Evolutionary conservation across 192 early-diverging fungal species (phyloP).

Genomic region (Dissophora ornata): DNA sequence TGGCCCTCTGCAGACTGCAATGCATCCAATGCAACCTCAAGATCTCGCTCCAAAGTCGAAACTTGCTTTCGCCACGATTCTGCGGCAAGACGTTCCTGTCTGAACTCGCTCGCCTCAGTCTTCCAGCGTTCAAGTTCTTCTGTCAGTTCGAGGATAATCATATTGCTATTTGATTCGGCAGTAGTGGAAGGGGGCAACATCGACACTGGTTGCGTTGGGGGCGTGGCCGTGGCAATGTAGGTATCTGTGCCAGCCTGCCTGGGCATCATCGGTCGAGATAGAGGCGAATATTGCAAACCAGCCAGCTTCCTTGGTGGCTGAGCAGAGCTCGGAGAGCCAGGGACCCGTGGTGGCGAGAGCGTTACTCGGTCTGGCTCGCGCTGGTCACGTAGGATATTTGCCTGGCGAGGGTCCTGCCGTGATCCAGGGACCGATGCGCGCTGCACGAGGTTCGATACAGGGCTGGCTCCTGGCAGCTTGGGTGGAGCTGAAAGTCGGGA

Average conservation of each 20-base stretch:
- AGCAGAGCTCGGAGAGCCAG: slow-evolving; percentile 12
- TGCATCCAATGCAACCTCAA: slow-evolving; percentile 40
- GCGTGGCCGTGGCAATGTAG: slow-evolving; percentile 4
- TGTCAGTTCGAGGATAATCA: slow-evolving; percentile 14
- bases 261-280: slow-evolving; percentile 1
- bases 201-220: not conserved
- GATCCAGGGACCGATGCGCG: slow-evolving; percentile 2
- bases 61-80: slow-evolving; percentile 38
- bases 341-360: slow-evolving; percentile 3
- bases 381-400: not conserved
- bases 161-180: not conserved
- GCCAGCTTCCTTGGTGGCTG: slow-evolving; percentile 8
- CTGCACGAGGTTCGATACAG: slow-evolving; percentile 4
- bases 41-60: slow-evolving; percentile 39
- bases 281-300: slow-evolving; percentile 2
- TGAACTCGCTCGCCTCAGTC: slow-evolving; percentile 8
- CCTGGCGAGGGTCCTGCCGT: not conserved
- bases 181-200: not conserved
- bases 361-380: not conserved
- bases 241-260: not conserved
- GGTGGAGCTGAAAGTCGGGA: slow-evolving; percentile 20
- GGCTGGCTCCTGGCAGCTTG: not conserved
- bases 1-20: slow-evolving; percentile 25
- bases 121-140: slow-evolving; percentile 46
- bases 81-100: slow-evolving; percentile 6